These are phyloP conservation scores for Vitis rupestris DNA, from an alignment of 164 flowering plant genomes.

Conservation along the genomic window DNA sequence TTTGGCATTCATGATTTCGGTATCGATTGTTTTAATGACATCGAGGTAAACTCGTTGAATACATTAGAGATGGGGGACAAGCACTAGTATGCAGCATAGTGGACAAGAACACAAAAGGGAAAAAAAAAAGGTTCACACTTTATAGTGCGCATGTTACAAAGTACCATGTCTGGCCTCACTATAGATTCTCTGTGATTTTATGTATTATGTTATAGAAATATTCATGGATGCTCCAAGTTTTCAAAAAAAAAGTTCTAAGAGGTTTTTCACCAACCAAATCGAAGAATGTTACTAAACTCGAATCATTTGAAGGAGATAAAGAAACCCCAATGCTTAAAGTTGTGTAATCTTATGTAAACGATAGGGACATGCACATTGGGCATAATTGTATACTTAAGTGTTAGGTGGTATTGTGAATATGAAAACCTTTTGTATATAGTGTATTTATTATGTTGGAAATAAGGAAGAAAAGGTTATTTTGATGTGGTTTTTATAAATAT, in stretches of 20 bases:
- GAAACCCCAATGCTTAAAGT: neutral
- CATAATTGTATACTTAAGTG: neutral
- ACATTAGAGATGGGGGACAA: conserved; percentile 26
- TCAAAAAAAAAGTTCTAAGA: conserved; percentile 7
- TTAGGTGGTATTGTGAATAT: conserved; percentile 3
- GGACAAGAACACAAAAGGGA: no score
- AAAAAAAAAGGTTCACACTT: neutral
- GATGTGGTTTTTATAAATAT: neutral
- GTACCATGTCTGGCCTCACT: conserved; percentile 7
- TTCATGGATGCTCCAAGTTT: conserved; percentile 12
- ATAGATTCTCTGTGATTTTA: conserved; percentile 11
- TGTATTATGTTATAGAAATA: neutral
- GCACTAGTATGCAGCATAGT: conserved; percentile 12
- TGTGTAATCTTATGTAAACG: conserved; percentile 12
- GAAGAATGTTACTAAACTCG: neutral
- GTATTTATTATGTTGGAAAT: conserved; percentile 4
- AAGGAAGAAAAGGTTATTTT: neutral
- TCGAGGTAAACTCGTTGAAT: conserved; percentile 24
- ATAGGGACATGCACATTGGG: neutral
- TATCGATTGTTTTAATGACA: conserved; percentile 40
- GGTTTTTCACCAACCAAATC: conserved; percentile 24
- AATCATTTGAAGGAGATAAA: neutral
- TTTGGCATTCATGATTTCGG: conserved; percentile 79
- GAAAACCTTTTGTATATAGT: conserved; percentile 12
- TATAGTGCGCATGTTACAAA: conserved; percentile 8